Evolutionary conservation across 2,329 filamentous ascomycete genomes (phyloP).

Genomic region (Arthrinium puccinioides): DNA sequence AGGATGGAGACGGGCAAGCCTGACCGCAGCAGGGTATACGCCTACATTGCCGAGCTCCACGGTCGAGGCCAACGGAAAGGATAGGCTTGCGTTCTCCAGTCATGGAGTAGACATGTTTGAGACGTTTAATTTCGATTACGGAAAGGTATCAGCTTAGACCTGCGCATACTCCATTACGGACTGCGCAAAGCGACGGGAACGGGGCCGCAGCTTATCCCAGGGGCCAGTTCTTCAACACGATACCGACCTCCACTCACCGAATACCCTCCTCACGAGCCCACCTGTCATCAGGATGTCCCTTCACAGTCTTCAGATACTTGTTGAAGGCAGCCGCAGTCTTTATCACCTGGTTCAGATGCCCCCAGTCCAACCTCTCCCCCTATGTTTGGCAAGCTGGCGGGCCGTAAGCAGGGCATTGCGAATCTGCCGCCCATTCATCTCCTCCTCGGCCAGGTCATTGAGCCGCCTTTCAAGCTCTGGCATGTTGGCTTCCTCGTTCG

Average conservation of each 20-base stretch:
- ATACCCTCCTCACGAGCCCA: constrained; percentile 6
- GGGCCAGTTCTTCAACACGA: too few relatives aligned
- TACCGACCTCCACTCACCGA: neutral
- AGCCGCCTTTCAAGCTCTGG: constrained; percentile 7
- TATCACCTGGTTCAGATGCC: constrained; percentile 12
- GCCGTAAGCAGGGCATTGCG: constrained; percentile 25
- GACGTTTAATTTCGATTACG: too few relatives aligned
- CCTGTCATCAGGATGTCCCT: constrained; percentile 11
- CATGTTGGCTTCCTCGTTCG: constrained; percentile 13
- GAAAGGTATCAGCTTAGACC: too few relatives aligned
- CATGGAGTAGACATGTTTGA: too few relatives aligned
- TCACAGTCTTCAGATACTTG: constrained; percentile 10
- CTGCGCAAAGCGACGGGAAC: too few relatives aligned
- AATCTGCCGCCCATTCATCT: constrained; percentile 32
- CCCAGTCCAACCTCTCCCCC: constrained; percentile 10
- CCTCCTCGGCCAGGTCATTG: constrained; percentile 20
- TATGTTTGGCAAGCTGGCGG: constrained; percentile 8
- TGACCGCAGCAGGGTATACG: too few relatives aligned
- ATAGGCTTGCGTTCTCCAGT: too few relatives aligned
- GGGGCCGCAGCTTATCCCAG: too few relatives aligned
- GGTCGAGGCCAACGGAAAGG: too few relatives aligned
- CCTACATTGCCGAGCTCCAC: too few relatives aligned
- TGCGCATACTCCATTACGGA: too few relatives aligned
- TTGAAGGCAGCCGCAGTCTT: constrained; percentile 12
- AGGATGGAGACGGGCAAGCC: too few relatives aligned